Base-by-base conservation (phyloP, 1,284 basidiomycete species). In the Cryptococcus wingfieldii region DNA sequence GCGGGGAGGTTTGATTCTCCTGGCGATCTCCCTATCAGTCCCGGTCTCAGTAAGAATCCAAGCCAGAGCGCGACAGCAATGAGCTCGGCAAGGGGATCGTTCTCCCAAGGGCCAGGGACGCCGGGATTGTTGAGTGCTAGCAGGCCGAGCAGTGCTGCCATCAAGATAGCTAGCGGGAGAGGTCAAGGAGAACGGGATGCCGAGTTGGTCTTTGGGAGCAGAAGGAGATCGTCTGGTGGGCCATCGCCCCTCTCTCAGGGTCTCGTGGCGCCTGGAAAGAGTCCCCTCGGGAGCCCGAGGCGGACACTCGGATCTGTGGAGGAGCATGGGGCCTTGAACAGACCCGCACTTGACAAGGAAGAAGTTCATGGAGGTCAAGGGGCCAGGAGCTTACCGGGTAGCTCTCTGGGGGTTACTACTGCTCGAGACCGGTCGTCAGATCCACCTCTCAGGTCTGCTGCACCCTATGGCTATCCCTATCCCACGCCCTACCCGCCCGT, bases 1-100 rank as follows among this genome's bases (percentile, higher is more conserved):
- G 69, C 64, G 1, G 72, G 72, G 7, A 70, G 67, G 43, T 72
- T 70, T 54, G 31, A 34, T 16, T 61, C 68, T 14, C 14, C 19
- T 23, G 27, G 23, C 19, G 27, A 46, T 8, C 14, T 25, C 19
- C 19, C 27, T 27, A 46, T 46, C 10, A 9, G 18, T 5, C 16
- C 45, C 18, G 16, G 45, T 5, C 19, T 8, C 16, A 25, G 25
- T 27, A 27, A 9, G 10, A 27, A 23, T 12, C 27, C 28, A 25
- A 45, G 39, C 23, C 39, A 14, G 27, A 31, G 1, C 31, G 37
- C 27, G 13, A 46, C 18, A 43, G 18, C 27, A 42, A n/a, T 13
- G 1, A 50, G 37, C 42, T 18, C 51, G 7, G 44, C 42, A 9
- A 16, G 28, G 13, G 42, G n/a, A 42, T 51, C 50, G 2, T 10